These are phyloP conservation scores for Tolypocladium paradoxum DNA, from an alignment of 2,329 filamentous ascomycete species.

Conservation along the genomic window DNA sequence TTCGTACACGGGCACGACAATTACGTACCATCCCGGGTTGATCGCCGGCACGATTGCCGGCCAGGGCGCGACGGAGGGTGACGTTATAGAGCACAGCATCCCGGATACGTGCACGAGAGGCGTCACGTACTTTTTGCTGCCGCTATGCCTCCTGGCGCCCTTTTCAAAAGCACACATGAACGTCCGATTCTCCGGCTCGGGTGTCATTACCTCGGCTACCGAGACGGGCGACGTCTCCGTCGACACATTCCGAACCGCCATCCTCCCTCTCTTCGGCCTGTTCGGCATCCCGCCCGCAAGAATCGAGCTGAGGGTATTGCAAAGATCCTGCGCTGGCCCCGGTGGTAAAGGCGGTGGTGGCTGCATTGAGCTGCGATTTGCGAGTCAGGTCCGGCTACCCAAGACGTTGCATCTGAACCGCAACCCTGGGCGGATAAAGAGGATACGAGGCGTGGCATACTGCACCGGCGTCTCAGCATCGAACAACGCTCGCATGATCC, in stretches of 20 bases:
- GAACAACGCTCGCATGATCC: conserved; percentile 93
- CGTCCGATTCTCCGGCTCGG: conserved; percentile 78
- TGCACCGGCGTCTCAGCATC: conserved; percentile 82
- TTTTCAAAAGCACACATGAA: conserved; percentile 90
- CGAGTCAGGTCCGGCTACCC: conserved; percentile 83
- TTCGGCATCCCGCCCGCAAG: conserved; percentile 75
- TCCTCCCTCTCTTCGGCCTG: conserved; percentile 78
- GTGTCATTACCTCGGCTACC: conserved; percentile 84
- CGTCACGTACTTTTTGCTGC: conserved; percentile 83
- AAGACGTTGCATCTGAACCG: conserved; percentile 85
- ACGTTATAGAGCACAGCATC: conserved; percentile 72
- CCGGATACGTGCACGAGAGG: conserved; percentile 69
- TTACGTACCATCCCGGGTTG: conserved; percentile 84
- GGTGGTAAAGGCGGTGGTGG: conserved; percentile 75
- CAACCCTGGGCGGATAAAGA: conserved; percentile 73
- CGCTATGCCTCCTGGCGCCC: conserved; percentile 79
- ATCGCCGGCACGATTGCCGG: conserved; percentile 78
- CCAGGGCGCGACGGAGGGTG: conserved; percentile 56
- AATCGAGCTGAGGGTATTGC: conserved; percentile 76
- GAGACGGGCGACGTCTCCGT: conserved; percentile 78
- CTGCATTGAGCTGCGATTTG: conserved; percentile 87
- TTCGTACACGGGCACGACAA: conserved; percentile 86
- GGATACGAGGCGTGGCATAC: conserved; percentile 87
- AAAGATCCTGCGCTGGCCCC: conserved; percentile 65
- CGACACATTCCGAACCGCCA: conserved; percentile 86